phyloP scores from a whole-genome alignment of 768 basidiomycete genomes.

The Mycena vitilis region DNA sequence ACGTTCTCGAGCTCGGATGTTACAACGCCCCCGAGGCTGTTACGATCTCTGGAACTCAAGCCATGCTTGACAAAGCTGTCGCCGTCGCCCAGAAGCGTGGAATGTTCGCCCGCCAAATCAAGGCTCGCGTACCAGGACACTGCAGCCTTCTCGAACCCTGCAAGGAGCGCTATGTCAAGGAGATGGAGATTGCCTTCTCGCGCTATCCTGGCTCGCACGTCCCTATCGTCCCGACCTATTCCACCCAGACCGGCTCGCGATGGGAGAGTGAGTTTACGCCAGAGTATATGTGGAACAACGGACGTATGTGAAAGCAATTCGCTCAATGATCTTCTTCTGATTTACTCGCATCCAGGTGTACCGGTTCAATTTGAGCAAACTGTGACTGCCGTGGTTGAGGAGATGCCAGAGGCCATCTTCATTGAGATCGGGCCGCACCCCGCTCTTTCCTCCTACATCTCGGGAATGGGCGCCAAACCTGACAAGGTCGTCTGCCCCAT shows the following conservation, averaged over 20 bases:
- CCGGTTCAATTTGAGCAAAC: constrained; percentile 53
- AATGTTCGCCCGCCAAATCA: constrained; percentile 51
- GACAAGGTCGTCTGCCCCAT: constrained; percentile 42
- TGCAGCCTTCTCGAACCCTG: constrained; percentile 52
- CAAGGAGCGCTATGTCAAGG: constrained; percentile 40
- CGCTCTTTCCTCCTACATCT: constrained; percentile 49
- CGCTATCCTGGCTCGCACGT: constrained; percentile 43
- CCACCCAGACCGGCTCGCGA: constrained; percentile 47
- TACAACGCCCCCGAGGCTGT: constrained; percentile 54
- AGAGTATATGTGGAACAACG: constrained; percentile 56
- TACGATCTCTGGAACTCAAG: constrained; percentile 48
- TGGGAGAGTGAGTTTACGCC: constrained; percentile 41
- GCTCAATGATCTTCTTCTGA: background rate
- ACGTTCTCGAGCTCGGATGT: constrained; percentile 53
- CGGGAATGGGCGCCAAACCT: constrained; percentile 34
- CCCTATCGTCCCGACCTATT: constrained; percentile 49
- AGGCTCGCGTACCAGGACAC: constrained; percentile 53
- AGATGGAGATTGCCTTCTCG: constrained; percentile 47
- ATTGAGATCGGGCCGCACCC: constrained; percentile 56
- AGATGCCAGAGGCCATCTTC: constrained; percentile 42
- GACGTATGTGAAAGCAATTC: constrained; percentile 35
- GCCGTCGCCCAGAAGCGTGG: constrained; percentile 41
- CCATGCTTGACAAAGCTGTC: constrained; percentile 45
- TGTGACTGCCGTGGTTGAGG: constrained; percentile 40
- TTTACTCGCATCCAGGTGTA: background rate